Base-by-base conservation (phyloP, 2,329 filamentous ascomycete species). In the Trichoderma semiorbis region DNA sequence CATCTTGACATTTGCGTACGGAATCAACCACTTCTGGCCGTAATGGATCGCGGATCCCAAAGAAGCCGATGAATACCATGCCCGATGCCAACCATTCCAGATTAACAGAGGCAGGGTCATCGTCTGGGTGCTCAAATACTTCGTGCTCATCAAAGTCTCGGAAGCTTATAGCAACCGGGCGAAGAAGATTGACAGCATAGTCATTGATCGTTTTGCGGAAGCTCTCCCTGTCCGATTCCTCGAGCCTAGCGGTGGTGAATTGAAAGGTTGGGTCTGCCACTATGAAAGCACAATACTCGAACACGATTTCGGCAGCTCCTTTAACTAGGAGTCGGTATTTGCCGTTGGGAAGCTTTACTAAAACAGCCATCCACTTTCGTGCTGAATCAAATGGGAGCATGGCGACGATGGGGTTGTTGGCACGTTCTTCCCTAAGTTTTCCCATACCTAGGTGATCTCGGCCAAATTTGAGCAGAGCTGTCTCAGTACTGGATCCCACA, bases 141-240 rank as follows among this genome's bases (percentile, higher is more conserved):
- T 93, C 92, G 87, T 90, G 92, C 72, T 83, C 84, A 32, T 90
- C 86, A 72, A 92, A 94, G 74, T 96, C 93, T 60, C 88, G 87
- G 80, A 93, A 94, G 5, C 92, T 86, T 74, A 95, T 85, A 21
- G 89, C 92, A 69, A 95, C 94, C 0, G 92, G 94, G 62, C 93
- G 89, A 14, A 95, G 86, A 71, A 91, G 92, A 10, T 89, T 87
- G 7, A 86, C 87, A 2, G 92, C 92, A 76, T 93, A 93, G 14
- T 78, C 77, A 11, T 79, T 75, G 10, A 83, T 83, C 1, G 79
- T 80, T 18, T 75, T 76, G n/a, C 78, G 75, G 21, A 83, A 76
- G 53, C 77, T 78, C 24, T 74, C 74, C 5, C 79, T 77, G n/a
- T 79, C 77, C 1, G 79, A 76, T n/a, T 80, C 78, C 1, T 77